phyloP scores from a whole-genome alignment of 768 basidiomycete species.

The Boletus vermiculosoides region DNA sequence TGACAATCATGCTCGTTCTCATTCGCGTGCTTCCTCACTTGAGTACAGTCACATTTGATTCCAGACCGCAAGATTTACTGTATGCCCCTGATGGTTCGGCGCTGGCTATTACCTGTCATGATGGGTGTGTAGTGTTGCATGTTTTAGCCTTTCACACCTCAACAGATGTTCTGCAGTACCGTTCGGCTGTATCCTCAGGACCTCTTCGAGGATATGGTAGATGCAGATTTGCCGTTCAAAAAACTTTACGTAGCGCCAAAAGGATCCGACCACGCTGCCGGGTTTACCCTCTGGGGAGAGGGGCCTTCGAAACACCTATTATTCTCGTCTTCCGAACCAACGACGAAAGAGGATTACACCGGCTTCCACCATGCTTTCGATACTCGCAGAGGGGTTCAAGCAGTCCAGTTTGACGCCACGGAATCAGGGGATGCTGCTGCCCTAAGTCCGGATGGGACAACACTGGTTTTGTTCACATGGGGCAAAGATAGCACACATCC shows the following conservation, averaged over 20 bases:
- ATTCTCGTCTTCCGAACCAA: constrained; percentile 59
- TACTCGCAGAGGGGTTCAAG: constrained; percentile 19
- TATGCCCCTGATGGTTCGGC: constrained; percentile 42
- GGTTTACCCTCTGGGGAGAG: constrained; percentile 54
- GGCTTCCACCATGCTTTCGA: constrained; percentile 58
- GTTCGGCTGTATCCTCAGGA: constrained; percentile 22
- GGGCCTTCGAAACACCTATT: constrained; percentile 39
- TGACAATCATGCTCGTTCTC: not conserved
- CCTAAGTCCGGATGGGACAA: constrained; percentile 43
- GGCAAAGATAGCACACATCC: constrained; percentile 28
- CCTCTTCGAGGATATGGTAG: constrained; percentile 21
- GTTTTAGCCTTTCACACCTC: not conserved
- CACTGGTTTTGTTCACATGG: constrained; percentile 34
- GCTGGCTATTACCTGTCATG: constrained; percentile 37
- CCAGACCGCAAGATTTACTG: constrained; percentile 42
- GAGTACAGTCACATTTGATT: constrained; percentile 22
- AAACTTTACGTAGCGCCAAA: constrained; percentile 17
- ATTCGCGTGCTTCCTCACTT: constrained; percentile 1
- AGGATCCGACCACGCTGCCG: constrained; percentile 34
- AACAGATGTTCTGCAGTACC: constrained; percentile 15
- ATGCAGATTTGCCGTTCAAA: constrained; percentile 13
- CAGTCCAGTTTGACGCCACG: constrained; percentile 40
- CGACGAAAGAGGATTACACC: constrained; percentile 7
- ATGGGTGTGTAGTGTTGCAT: constrained; percentile 25
- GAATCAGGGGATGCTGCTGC: constrained; percentile 56